phyloP scores from a whole-genome alignment of 495 filamentous ascomycete species.

The Hyphodiscus hymeniophilus region DNA sequence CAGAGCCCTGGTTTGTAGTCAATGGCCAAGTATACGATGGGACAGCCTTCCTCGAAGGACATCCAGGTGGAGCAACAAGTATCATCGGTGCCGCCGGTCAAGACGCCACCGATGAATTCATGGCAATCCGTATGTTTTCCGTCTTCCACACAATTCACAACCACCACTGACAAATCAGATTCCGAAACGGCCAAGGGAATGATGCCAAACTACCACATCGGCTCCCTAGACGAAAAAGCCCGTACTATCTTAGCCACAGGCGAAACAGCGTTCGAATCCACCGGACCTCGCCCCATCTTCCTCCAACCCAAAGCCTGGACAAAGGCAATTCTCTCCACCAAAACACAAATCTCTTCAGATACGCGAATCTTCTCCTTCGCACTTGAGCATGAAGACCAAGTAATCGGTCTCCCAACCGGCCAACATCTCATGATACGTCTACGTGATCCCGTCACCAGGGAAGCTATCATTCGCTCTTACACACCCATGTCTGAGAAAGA shows the following conservation, averaged over 20 bases:
- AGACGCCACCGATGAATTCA: slow-evolving; percentile 88
- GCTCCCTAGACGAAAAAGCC: slow-evolving; percentile 57
- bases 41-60: slow-evolving; percentile 70
- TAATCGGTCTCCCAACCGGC: slow-evolving; percentile 73
- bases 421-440: slow-evolving; percentile 88
- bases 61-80: slow-evolving; percentile 85
- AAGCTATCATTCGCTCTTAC: slow-evolving; percentile 78
- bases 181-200: slow-evolving; percentile 88
- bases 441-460: slow-evolving; percentile 55
- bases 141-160: not conserved
- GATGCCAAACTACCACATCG: slow-evolving; percentile 87
- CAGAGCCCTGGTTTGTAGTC: slow-evolving; percentile 84
- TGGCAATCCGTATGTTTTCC: slow-evolving; percentile 74
- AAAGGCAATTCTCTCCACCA: slow-evolving; percentile 56
- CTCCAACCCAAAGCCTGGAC: slow-evolving; percentile 66
- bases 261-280: slow-evolving; percentile 13
- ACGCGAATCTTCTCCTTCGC: slow-evolving; percentile 77
- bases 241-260: slow-evolving; percentile 36
- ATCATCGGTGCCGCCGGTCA: slow-evolving; percentile 78
- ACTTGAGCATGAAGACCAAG: slow-evolving; percentile 64
- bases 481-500: slow-evolving; percentile 69
- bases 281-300: slow-evolving; percentile 47
- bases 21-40: slow-evolving; percentile 92
- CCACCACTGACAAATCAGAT: slow-evolving; percentile 39
- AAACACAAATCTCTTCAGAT: slow-evolving; percentile 65